A percentile compares a stretch with the other conserved stretches of the same genome.
phyloP scores from a whole-genome alignment of 2,329 filamentous ascomycete species.

The Sporothrix pallida region DNA sequence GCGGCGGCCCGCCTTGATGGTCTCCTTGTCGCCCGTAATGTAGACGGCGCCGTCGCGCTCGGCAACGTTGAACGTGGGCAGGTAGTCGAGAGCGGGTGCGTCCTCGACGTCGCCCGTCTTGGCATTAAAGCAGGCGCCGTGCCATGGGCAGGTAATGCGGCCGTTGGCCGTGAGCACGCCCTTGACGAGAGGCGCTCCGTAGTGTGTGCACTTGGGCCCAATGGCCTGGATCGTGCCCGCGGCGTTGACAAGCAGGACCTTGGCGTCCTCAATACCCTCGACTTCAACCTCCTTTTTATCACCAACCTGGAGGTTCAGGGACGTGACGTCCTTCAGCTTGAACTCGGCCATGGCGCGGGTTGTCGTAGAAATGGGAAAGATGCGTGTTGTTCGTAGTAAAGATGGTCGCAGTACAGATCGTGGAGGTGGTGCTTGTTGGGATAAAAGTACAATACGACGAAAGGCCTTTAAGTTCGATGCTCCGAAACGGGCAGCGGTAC shows the following conservation, averaged over 20 bases:
- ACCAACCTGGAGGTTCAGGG: constrained; percentile 75
- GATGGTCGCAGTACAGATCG: constrained; percentile 36
- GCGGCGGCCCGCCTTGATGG: constrained; percentile 77
- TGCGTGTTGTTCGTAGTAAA: background rate
- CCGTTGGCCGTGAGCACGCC: constrained; percentile 84
- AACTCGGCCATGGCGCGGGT: constrained; percentile 59
- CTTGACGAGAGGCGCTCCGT: constrained; percentile 86
- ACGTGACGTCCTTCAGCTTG: constrained; percentile 77
- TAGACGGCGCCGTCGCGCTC: constrained; percentile 85
- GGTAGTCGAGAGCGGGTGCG: constrained; percentile 85
- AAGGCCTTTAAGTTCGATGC: background rate
- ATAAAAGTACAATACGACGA: background rate
- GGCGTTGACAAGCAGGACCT: constrained; percentile 83
- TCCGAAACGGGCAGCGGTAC: constrained; percentile 33
- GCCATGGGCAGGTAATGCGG: constrained; percentile 91
- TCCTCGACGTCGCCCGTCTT: constrained; percentile 92
- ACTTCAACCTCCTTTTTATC: constrained; percentile 90
- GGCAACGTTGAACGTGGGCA: constrained; percentile 79
- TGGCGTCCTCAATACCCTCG: constrained; percentile 83
- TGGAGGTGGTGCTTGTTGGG: background rate
- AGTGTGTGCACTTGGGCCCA: constrained; percentile 83
- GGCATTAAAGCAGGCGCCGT: constrained; percentile 94
- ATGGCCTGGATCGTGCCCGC: constrained; percentile 78
- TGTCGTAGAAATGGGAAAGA: constrained; percentile 35
- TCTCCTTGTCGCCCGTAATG: constrained; percentile 77